A percentile compares a stretch with the other conserved stretches of the same genome.
Conservation (phyloP, 208 protist species). For the Endotrypanum monterogeii region DNA sequence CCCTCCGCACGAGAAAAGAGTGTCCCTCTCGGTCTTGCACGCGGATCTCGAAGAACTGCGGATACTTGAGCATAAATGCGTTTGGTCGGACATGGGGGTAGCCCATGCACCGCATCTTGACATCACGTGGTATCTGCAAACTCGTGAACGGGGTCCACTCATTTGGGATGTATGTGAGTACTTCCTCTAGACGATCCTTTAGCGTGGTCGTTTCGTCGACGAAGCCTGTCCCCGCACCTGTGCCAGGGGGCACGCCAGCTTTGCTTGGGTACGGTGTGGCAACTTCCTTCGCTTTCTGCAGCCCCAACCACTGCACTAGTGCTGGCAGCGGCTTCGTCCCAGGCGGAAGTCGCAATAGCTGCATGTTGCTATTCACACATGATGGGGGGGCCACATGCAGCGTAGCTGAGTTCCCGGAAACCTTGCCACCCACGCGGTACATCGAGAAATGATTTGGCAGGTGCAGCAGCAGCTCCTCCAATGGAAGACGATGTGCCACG, state of each 20-base stretch:
- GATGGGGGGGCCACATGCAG: constrained; percentile 6
- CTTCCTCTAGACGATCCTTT: constrained; percentile 39
- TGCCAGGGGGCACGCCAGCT: neutral
- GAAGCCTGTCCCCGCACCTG: constrained; percentile 10
- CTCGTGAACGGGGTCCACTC: constrained; percentile 45
- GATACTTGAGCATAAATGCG: constrained; percentile 55
- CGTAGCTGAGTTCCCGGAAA: neutral
- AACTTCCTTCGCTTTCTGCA: neutral
- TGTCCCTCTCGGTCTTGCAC: constrained; percentile 12
- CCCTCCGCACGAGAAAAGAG: constrained; percentile 59
- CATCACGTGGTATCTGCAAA: constrained; percentile 47
- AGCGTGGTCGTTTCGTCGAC: neutral
- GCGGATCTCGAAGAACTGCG: constrained; percentile 70
- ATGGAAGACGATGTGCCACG: constrained; percentile 39
- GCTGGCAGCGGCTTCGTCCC: constrained; percentile 15
- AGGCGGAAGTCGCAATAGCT: neutral
- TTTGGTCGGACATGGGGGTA: constrained; percentile 37
- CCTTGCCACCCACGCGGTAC: constrained; percentile 6
- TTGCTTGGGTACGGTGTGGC: neutral
- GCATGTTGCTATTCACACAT: no score
- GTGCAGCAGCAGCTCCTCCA: constrained; percentile 63
- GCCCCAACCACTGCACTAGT: constrained; percentile 16
- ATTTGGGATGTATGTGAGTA: constrained; percentile 70
- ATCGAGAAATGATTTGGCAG: constrained; percentile 56
- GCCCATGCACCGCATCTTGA: constrained; percentile 65